phyloP scores from a whole-genome alignment of 805 yeast genomes.

The Lachancea quebecensis region DNA sequence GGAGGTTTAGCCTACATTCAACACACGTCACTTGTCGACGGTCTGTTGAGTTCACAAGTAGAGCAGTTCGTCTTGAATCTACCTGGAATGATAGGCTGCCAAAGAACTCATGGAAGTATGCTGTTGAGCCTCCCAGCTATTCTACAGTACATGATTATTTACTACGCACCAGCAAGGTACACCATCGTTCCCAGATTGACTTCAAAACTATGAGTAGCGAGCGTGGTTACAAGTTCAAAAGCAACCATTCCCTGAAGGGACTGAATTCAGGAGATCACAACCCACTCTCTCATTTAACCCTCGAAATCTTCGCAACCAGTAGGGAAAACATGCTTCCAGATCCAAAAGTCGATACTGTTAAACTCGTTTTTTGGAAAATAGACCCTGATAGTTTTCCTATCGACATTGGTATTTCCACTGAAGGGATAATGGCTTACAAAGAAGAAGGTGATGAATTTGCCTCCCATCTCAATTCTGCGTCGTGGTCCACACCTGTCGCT shows the following conservation, averaged over 20 bases:
- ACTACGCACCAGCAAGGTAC: constrained; percentile 7
- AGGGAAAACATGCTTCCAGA: constrained; percentile 51
- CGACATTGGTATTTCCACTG: constrained; percentile 30
- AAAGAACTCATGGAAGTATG: constrained; percentile 40
- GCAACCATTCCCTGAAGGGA: constrained; percentile 7
- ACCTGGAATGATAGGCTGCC: neutral
- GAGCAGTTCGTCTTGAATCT: constrained; percentile 7
- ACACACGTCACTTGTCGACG: constrained; percentile 21
- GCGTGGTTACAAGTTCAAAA: constrained; percentile 10
- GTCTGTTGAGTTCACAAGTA: constrained; percentile 27
- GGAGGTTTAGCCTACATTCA: constrained; percentile 44
- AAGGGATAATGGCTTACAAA: constrained; percentile 33
- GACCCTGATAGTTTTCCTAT: constrained; percentile 37
- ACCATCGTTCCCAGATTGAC: constrained; percentile 6
- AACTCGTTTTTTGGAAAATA: constrained; percentile 57
- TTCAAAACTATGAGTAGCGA: constrained; percentile 5
- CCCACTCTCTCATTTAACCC: constrained; percentile 47
- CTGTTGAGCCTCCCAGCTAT: constrained; percentile 42
- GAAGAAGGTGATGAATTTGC: constrained; percentile 6
- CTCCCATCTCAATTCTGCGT: constrained; percentile 10
- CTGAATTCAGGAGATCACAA: constrained; percentile 35
- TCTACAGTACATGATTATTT: neutral
- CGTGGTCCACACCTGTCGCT: constrained; percentile 30
- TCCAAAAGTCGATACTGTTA: constrained; percentile 53
- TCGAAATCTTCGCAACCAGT: constrained; percentile 65